phyloP scores from a whole-genome alignment of 495 filamentous ascomycete species.

The Neurospora hispaniola region DNA sequence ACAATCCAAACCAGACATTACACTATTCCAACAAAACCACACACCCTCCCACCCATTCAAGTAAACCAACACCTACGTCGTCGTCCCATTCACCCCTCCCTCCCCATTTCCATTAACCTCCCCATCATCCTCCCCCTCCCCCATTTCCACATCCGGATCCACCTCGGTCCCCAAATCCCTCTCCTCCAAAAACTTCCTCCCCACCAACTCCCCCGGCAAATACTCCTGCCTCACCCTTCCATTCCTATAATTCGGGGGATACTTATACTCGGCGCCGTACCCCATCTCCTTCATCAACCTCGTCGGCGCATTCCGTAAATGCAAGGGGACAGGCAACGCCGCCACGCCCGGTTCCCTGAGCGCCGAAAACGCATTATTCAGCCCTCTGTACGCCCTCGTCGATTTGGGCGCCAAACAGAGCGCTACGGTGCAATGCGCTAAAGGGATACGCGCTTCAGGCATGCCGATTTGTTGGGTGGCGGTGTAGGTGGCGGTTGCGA shows the following conservation, averaged over 20 bases:
- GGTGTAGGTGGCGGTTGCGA: conserved; percentile 74
- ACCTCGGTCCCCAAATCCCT: conserved; percentile 66
- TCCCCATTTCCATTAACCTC: no score
- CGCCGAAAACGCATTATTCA: conserved; percentile 68
- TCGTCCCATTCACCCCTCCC: not conserved
- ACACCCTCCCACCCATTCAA: not conserved
- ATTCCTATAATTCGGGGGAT: conserved; percentile 79
- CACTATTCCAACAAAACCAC: not conserved
- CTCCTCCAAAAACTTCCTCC: conserved; percentile 68
- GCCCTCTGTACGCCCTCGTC: conserved; percentile 70
- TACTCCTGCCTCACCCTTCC: conserved; percentile 88
- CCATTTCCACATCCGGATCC: conserved; percentile 48
- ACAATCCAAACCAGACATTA: no score
- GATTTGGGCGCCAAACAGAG: conserved; percentile 75
- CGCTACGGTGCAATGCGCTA: conserved; percentile 80
- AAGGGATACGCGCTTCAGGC: conserved; percentile 85
- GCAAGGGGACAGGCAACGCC: conserved; percentile 67
- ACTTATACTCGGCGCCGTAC: conserved; percentile 88
- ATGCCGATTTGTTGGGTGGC: conserved; percentile 86
- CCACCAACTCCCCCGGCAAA: conserved; percentile 61
- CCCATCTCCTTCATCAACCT: conserved; percentile 86
- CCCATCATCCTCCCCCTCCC: not conserved
- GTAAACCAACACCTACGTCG: not conserved
- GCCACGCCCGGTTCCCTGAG: conserved; percentile 71
- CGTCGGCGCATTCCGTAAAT: conserved; percentile 86